Evolutionary conservation across 495 filamentous ascomycete genomes (phyloP), one percentile per base, ranked within the genome.

Genomic region (Penicillium cosmopolitanum): DNA sequence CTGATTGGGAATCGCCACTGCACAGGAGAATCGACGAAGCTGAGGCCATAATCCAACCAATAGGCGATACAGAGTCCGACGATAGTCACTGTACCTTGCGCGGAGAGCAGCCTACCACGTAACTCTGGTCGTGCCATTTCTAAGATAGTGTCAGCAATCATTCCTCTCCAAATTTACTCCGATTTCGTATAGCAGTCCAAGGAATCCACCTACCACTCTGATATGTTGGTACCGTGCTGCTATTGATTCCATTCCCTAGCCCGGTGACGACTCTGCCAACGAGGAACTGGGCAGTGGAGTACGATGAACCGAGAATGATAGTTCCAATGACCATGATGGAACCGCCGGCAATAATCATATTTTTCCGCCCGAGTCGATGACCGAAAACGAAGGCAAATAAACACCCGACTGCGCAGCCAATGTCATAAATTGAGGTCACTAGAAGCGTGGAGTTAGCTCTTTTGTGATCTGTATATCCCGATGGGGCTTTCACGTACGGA

Each of bases 71-170:
- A 68, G 8, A 80, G 67, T 12, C 79, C 74, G 10, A 76, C 53
- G 11, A 79, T 73, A 3, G 76, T 77, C 42, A 80, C 69, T 21
- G 76, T 78, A 3, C 73, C 72, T 23, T 76, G 75, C 2, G 72
- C 65, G 3, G 87, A 80, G 19, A 89, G 77, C 33, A 89, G 73
- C 57, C 82, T 82, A 50, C 88, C 88, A 59, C 87, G 80, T 67
- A 79, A 81, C 18, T 79, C 73, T 0, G 82, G 86, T 78, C 13
- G 84, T 80, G 25, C 84, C 85, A 64, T 82, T 19, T 68, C 66
- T 53, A 38, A 47, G 12, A 16, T 1, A 16, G 1, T 6, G 1
- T 62, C n/a, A 58, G 36, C 47, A 15, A 35, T 18, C 33, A 36
- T 10, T 3, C 35, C 16, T 16, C 19, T 25, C 1, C 15, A 38